phyloP scores from a whole-genome alignment of 352 stramenopile species.

The Phytophthora multivora region DNA sequence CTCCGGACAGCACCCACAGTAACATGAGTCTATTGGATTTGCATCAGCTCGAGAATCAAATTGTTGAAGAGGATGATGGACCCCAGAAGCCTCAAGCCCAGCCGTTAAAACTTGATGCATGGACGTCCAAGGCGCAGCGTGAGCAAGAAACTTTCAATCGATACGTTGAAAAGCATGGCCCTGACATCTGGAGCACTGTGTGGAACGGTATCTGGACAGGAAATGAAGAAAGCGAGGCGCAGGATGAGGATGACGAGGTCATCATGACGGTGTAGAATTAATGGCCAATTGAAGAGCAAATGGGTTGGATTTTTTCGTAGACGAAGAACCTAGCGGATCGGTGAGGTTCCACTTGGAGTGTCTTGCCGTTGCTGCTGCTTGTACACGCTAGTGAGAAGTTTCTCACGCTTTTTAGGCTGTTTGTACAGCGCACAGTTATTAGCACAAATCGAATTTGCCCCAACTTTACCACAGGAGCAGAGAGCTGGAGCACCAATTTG shows the following conservation, averaged over 20 bases:
- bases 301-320: slow-evolving; percentile 27
- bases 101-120: slow-evolving; percentile 44
- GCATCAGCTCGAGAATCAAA: slow-evolving; percentile 17
- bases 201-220: slow-evolving; percentile 59
- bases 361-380: slow-evolving; percentile 56
- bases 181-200: slow-evolving; percentile 56
- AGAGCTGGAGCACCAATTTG: slow-evolving; percentile 58
- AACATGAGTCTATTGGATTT: slow-evolving; percentile 22
- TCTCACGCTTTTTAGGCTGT: slow-evolving; percentile 61
- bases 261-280: slow-evolving; percentile 82
- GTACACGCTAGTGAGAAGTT: slow-evolving; percentile 56
- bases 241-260: slow-evolving; percentile 67
- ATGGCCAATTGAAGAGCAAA: slow-evolving; percentile 8
- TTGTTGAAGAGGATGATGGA: slow-evolving; percentile 22
- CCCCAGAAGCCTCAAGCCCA: slow-evolving; percentile 22
- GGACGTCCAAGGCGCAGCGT: slow-evolving; percentile 44
- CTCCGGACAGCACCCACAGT: slow-evolving; percentile 31
- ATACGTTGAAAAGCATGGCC: slow-evolving; percentile 34
- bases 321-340: slow-evolving; percentile 9
- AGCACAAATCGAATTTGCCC: slow-evolving; percentile 38
- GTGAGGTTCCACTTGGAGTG: slow-evolving; percentile 7
- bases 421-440: slow-evolving; percentile 82
- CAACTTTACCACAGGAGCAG: slow-evolving; percentile 49
- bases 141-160: slow-evolving; percentile 37
- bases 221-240: slow-evolving; percentile 34